Evolutionary conservation across 2,329 filamentous ascomycete genomes (phyloP).

Genomic region (Blumeriella jaapii): DNA sequence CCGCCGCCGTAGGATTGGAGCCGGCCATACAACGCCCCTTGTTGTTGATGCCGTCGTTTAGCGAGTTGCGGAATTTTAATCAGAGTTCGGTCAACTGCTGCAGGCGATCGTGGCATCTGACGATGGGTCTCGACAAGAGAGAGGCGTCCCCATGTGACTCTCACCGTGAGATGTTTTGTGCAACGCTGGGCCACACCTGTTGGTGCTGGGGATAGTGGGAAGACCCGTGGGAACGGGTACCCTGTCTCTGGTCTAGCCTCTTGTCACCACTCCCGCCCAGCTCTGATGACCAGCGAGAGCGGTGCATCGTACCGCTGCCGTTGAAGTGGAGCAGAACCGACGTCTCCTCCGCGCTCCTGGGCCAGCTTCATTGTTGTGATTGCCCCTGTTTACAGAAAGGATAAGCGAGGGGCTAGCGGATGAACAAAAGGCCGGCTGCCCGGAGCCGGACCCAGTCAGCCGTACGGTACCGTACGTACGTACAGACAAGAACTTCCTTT

Average conservation of each 20-base stretch:
- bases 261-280: no score
- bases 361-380: no score
- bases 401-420: no score
- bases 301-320: no score
- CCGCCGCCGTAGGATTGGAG: slow-evolving; percentile 1
- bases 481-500: no score
- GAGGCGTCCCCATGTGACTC: slow-evolving; percentile 2
- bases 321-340: no score
- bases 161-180: slow-evolving; percentile 3
- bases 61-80: slow-evolving; percentile 7
- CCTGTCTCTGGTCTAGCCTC: slow-evolving; percentile 4
- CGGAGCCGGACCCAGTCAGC: no score
- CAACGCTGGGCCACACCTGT: slow-evolving; percentile 2
- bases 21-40: slow-evolving; percentile 4
- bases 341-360: no score
- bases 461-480: no score
- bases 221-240: slow-evolving; percentile 8
- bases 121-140: slow-evolving; percentile 2
- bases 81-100: neutral
- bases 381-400: no score
- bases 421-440: no score
- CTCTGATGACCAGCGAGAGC: no score
- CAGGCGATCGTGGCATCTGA: slow-evolving; percentile 5
- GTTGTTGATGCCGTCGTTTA: slow-evolving; percentile 1
- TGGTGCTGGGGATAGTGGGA: slow-evolving; percentile 5